Evolutionary conservation across 768 basidiomycete species (phyloP).

Genomic region (Obba rivulosa): DNA sequence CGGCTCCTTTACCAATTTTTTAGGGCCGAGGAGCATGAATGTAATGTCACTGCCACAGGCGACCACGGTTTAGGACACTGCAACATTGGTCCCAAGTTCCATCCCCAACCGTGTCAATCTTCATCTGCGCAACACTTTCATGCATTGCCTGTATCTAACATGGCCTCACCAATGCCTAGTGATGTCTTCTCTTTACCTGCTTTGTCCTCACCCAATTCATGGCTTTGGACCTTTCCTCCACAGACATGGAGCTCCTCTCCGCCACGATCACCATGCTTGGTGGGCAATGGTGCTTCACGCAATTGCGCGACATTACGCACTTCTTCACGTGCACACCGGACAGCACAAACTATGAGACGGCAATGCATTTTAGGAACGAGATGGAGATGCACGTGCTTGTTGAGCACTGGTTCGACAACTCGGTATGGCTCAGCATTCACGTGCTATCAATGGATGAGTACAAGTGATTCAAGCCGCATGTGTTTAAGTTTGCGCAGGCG

Average conservation of each 20-base stretch:
- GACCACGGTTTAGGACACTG: too few relatives aligned
- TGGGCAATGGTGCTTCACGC: slow-evolving; percentile 71
- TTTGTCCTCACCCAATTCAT: too few relatives aligned
- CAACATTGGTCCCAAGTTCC: too few relatives aligned
- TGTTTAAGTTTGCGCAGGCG: slow-evolving; percentile 31
- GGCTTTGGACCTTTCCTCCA: slow-evolving; percentile 55
- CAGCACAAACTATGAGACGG: slow-evolving; percentile 40
- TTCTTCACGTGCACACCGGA: slow-evolving; percentile 56
- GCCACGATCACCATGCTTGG: slow-evolving; percentile 72
- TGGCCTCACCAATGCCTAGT: too few relatives aligned
- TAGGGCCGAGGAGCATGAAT: too few relatives aligned
- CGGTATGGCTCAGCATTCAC: slow-evolving; percentile 45
- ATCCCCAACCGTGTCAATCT: too few relatives aligned
- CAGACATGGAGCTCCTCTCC: slow-evolving; percentile 69
- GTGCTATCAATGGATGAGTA: slow-evolving; percentile 50
- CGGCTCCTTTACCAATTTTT: too few relatives aligned
- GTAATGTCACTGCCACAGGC: too few relatives aligned
- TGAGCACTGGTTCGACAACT: slow-evolving; percentile 91
- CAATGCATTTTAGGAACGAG: slow-evolving; percentile 52
- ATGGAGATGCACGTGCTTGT: slow-evolving; percentile 64
- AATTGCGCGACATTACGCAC: slow-evolving; percentile 86
- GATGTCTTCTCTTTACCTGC: too few relatives aligned
- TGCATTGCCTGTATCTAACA: too few relatives aligned
- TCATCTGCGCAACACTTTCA: too few relatives aligned
- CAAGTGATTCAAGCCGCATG: slow-evolving; percentile 67